Evolutionary conservation across 345 rosid genomes (phyloP).

Genomic region (Dimocarpus longan): DNA sequence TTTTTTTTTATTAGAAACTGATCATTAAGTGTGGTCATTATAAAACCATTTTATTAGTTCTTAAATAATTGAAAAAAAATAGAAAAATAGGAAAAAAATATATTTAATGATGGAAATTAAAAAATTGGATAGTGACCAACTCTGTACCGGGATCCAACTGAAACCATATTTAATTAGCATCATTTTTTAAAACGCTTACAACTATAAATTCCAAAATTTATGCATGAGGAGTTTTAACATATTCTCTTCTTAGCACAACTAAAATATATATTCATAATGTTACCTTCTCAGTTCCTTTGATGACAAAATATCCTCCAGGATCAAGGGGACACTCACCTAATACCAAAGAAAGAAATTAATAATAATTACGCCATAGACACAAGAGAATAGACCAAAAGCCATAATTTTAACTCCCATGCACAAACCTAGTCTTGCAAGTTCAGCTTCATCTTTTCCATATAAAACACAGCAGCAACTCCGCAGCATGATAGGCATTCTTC

Average conservation of each 20-base stretch:
- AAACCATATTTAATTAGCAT: neutral
- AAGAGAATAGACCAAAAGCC: neutral
- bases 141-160: no score
- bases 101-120: neutral
- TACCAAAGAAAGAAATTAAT: conserved; percentile 17
- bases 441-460: conserved; percentile 84
- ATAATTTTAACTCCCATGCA: conserved; percentile 20
- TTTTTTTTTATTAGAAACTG: neutral
- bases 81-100: neutral
- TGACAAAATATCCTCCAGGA: conserved; percentile 92
- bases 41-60: neutral
- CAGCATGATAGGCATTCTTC: conserved; percentile 93
- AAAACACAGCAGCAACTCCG: conserved; percentile 78
- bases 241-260: neutral
- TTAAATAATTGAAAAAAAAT: no score
- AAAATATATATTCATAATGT: conserved; percentile 5
- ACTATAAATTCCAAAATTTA: neutral
- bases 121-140: neutral
- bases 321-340: conserved; percentile 98
- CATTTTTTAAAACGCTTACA: neutral
- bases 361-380: neutral
- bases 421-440: conserved; percentile 84
- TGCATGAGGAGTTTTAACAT: neutral
- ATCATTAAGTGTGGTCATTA: neutral
- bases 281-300: conserved; percentile 94